Base-by-base conservation (phyloP, 371 early-diverging fungal species). In the Racocetra persica region DNA sequence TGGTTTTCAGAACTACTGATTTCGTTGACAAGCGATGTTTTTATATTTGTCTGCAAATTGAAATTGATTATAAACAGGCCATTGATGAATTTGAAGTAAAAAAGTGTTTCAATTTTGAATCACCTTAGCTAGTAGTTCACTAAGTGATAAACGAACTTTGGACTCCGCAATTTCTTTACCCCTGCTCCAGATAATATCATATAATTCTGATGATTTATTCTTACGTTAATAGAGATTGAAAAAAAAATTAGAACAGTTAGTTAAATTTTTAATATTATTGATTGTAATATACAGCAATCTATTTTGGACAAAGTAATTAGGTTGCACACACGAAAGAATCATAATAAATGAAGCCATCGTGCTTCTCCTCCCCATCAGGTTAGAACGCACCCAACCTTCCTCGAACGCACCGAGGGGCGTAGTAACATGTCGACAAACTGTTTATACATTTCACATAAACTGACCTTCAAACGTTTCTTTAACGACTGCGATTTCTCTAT, bases 311-410 rank as follows among this genome's bases (percentile, higher is more conserved):
- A 28, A n/a, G 41, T 20, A 55, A 72, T 52, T 2, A 52, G 36
- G 24, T 10, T 80, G 80, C 45, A 80, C 80, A 62, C 73, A 73
- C 51, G 77, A 77, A 77, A 77, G 77, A 72, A 72, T 72, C 80
- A 72, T 51, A 70, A 24, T 32, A 54, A 80, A 60, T 80, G 80
- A 80, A 80, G 54, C 71, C 80, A 36, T 54, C 80, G 32, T 60
- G 80, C 72, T 72, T 80, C 80, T 80, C 80, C 49, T 80, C 69
- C 80, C 80, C 80, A 80, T 80, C 73, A 52, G 73, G 80, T 80
- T 80, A 80, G 73, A 26, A 18, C 22, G 73, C 80, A 80, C 51
- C 45, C 54, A 80, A 80, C 80, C 80, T 26, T 80, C 80, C 59
- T 72, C 80, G 73, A 72, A 28, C 41, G 57, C 80, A 54, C 36